Percentiles rank a stretch among this genome's conserved stretches.
These are phyloP conservation scores for Hyaloscypha finlandica DNA, from an alignment of 495 filamentous ascomycete species.

Conservation along the genomic window DNA sequence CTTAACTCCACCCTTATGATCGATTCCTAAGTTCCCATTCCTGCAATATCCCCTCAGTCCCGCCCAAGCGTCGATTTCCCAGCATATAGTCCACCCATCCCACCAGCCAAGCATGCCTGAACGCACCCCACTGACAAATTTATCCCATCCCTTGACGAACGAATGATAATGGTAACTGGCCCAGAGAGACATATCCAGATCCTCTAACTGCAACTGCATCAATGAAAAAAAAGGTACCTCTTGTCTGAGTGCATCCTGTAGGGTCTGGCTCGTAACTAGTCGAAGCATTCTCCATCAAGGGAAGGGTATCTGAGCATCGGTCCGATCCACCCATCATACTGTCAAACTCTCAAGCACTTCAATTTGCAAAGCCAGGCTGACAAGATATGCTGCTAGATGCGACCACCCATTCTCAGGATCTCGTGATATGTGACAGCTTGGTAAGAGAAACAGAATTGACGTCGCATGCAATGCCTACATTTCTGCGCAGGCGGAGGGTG, in stretches of 20 bases:
- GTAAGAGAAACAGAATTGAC: slow-evolving; percentile 12
- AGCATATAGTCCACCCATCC: neutral
- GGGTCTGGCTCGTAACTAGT: neutral
- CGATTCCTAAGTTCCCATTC: neutral
- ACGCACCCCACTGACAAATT: neutral
- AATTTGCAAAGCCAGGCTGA: neutral
- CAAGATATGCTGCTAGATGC: neutral
- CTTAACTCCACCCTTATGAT: neutral
- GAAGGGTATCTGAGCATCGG: neutral
- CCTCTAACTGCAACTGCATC: neutral
- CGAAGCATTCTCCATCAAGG: neutral
- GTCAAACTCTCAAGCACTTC: neutral
- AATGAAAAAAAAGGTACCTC: neutral
- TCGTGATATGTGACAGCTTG: neutral
- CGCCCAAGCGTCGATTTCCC: neutral
- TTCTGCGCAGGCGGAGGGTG: slow-evolving; percentile 14
- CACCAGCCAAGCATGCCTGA: neutral
- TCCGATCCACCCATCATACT: neutral
- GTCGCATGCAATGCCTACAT: slow-evolving; percentile 13
- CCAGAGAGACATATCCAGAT: too few relatives aligned
- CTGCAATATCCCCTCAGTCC: neutral
- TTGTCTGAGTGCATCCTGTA: neutral
- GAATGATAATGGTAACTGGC: too few relatives aligned
- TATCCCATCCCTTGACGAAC: too few relatives aligned
- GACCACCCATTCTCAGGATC: neutral